Evolutionary conservation across 352 stramenopile genomes (phyloP).

Genomic region (Pseudoperonospora humuli): DNA sequence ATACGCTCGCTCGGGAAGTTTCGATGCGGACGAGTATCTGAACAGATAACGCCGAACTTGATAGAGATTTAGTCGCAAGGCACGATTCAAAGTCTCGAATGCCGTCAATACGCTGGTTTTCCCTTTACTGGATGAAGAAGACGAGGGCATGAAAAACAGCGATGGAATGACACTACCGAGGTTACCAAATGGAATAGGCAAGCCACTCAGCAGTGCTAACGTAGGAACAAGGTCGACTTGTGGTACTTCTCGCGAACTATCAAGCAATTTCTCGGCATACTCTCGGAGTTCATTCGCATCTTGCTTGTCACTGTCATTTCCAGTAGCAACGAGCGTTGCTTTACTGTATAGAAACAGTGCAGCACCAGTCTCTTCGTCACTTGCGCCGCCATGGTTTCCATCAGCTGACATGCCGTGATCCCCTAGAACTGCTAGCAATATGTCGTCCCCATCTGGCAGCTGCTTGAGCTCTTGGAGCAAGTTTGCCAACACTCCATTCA

Average conservation of each 20-base stretch:
- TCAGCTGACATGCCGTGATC: conserved; percentile 99
- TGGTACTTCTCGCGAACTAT: conserved; percentile 41
- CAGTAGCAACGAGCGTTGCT: conserved; percentile 22
- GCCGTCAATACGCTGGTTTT: conserved; percentile 13
- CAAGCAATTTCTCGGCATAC: conserved; percentile 20
- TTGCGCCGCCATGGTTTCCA: conserved; percentile 97
- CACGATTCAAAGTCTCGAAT: conserved; percentile 52
- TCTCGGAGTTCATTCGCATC: conserved; percentile 9
- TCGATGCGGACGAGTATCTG: conserved; percentile 57
- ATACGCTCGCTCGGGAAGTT: conserved; percentile 49
- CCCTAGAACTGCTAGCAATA: conserved; percentile 90
- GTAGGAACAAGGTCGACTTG: conserved; percentile 97
- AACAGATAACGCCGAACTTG: conserved; percentile 79
- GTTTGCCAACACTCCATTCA: conserved; percentile 86
- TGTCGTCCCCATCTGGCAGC: conserved; percentile 55
- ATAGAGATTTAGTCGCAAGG: conserved; percentile 71
- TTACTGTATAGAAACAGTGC: conserved; percentile 91
- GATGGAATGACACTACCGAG: conserved; percentile 91
- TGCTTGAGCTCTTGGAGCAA: conserved; percentile 58
- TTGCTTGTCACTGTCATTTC: not conserved
- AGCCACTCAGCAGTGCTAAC: conserved; percentile 87
- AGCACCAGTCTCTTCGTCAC: conserved; percentile 91
- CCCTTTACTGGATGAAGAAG: not conserved
- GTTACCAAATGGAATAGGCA: conserved; percentile 95
- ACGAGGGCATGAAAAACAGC: conserved; percentile 59